Evolutionary conservation across 2,329 filamentous ascomycete species (phyloP).

Genomic region (Phialemonium atrogriseum): DNA sequence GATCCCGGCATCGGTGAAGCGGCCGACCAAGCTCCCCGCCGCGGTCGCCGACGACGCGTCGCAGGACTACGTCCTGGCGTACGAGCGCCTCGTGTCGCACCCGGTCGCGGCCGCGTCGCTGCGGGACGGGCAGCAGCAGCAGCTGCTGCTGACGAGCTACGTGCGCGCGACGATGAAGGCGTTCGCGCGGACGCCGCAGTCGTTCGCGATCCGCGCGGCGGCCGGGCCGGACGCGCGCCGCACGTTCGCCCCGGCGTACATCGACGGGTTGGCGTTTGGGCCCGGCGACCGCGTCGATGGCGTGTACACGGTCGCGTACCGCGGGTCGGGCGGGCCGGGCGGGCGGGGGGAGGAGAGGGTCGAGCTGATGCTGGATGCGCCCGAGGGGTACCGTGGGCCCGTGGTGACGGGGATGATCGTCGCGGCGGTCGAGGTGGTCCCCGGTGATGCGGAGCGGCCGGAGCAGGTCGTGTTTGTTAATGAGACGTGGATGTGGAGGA

Average conservation of each 20-base stretch:
- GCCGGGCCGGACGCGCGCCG: no score
- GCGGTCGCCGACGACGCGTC: conserved; percentile 12
- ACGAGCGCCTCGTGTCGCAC: no score
- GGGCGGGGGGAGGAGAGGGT: conserved; percentile 16
- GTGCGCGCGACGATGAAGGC: no score
- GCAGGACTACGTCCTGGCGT: no score
- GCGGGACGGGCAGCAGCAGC: no score
- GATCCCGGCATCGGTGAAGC: conserved; percentile 12
- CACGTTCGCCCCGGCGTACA: conserved; percentile 18
- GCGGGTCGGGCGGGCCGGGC: conserved; percentile 6
- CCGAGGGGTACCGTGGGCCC: conserved; percentile 15
- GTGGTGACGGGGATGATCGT: conserved; percentile 17
- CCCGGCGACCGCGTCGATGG: conserved; percentile 22
- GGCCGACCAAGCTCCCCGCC: conserved; percentile 17
- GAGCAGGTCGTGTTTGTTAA: conserved; percentile 25
- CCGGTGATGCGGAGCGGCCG: conserved; percentile 1
- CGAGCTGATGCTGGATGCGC: conserved; percentile 20
- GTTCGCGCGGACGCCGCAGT: no score
- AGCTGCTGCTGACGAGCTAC: no score
- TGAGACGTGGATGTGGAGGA: conserved; percentile 31
- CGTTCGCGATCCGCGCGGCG: no score
- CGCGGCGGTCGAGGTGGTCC: conserved; percentile 12
- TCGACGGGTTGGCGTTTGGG: conserved; percentile 14
- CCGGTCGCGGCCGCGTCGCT: no score
- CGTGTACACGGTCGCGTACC: conserved; percentile 19